Conservation (phyloP, 1,139 yeast species). For the Meyerozyma athensensis region DNA sequence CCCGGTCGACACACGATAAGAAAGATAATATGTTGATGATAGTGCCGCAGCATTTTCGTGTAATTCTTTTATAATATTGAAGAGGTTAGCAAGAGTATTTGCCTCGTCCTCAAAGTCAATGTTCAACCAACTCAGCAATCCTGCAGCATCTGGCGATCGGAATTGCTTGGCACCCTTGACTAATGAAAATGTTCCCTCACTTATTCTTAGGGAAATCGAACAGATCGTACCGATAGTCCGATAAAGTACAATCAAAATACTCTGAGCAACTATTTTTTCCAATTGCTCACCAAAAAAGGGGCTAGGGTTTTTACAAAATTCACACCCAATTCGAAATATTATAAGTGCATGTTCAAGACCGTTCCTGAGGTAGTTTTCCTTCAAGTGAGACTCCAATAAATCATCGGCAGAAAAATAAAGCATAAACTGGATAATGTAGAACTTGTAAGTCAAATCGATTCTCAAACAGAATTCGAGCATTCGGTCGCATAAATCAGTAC, state of each 20-base stretch:
- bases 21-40: too few relatives aligned
- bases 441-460: slow-evolving; percentile 11
- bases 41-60: too few relatives aligned
- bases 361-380: slow-evolving; percentile 12
- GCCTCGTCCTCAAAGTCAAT: slow-evolving; percentile 9
- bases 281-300: slow-evolving; percentile 18
- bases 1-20: too few relatives aligned
- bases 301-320: slow-evolving; percentile 13
- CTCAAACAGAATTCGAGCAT: slow-evolving; percentile 17
- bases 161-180: slow-evolving; percentile 14
- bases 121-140: slow-evolving; percentile 24
- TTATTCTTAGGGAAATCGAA: slow-evolving; percentile 19
- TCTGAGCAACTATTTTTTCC: slow-evolving; percentile 18
- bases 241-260: slow-evolving; percentile 11
- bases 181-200: slow-evolving; percentile 14
- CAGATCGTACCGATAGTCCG: slow-evolving; percentile 18
- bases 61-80: too few relatives aligned
- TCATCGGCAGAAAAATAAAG: slow-evolving; percentile 17
- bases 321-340: slow-evolving; percentile 15
- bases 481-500: slow-evolving; percentile 13
- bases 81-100: not conserved
- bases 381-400: slow-evolving; percentile 10
- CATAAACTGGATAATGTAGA: slow-evolving; percentile 17
- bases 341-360: slow-evolving; percentile 18
- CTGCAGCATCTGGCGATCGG: slow-evolving; percentile 21